Evolutionary conservation across 2,329 filamentous ascomycete species (phyloP), one percentile per base, ranked within the genome.

Genomic region (Fusarium pseudograminearum): DNA sequence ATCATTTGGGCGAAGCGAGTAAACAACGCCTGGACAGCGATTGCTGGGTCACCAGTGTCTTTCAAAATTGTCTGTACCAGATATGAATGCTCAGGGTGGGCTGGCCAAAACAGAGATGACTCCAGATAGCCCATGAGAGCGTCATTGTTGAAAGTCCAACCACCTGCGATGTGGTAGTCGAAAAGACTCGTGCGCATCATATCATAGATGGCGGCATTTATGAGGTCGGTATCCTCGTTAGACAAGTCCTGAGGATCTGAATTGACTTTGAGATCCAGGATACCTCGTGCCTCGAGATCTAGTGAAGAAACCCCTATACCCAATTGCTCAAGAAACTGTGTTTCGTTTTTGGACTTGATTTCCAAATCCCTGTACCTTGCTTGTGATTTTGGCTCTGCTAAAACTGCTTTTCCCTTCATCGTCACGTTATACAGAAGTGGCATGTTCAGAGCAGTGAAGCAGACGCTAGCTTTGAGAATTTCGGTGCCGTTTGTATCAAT

Each of bases 1-100:
- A 67, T 48, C 68, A 70, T 70, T 12, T 70, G 63, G 16, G 51
- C 53, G 22, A 70, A 44, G 0, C 63, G 56, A 8, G 44, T 50
- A 9, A 51, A 34, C 0, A 70, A 12, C 0, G 48, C 50, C 7
- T 70, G 38, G 0, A 70, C n/a, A 0, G 68, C 66, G 14, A 41
- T 26, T 0, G 68, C 57, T 2, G 68, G 68, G 34, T 70, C 16
- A 0, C 33, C 18, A 1, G 68, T 70, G 8, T 53, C 11, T 11
- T 57, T 59, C 0, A 70, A 45, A 5, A 67, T 24, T 5, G 7
- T 44, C 14, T 70, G 68, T 0, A 70, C 57, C 1, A 67, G n/a
- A 1, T 54, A 20, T 1, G 58, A 52, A 20, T 70, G 68, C 0
- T 58, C 68, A 1, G 40, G 44, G 9, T 70, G 63, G 1, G 63